These are phyloP conservation scores for Deakozyma indianensis DNA, from an alignment of 805 yeast species.

Conservation along the genomic window DNA sequence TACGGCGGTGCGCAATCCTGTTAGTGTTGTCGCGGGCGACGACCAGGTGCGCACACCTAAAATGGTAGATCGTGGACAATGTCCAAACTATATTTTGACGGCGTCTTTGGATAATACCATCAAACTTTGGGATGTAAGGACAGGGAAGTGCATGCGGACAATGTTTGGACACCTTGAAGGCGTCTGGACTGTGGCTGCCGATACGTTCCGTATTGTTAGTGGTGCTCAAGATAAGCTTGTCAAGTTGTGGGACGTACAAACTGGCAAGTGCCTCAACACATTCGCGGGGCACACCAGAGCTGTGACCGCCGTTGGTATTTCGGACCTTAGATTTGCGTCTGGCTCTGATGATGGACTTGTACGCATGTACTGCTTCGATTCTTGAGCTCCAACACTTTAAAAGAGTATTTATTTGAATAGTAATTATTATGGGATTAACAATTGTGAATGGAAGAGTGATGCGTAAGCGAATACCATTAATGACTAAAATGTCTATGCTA, in stretches of 20 bases:
- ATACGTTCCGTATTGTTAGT: slow-evolving; percentile 82
- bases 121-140: slow-evolving; percentile 76
- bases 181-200: slow-evolving; percentile 94
- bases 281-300: slow-evolving; percentile 56
- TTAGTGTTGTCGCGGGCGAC: neutral
- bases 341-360: slow-evolving; percentile 84
- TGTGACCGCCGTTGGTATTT: slow-evolving; percentile 56
- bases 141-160: slow-evolving; percentile 82
- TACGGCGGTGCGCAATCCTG: slow-evolving; percentile 10
- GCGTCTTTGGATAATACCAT: slow-evolving; percentile 88
- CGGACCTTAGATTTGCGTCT: slow-evolving; percentile 79
- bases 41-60: slow-evolving; percentile 1
- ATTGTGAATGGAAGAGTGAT: no score
- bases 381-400: no score
- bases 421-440: no score
- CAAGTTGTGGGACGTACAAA: slow-evolving; percentile 92
- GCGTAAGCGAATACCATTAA: no score
- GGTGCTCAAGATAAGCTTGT: slow-evolving; percentile 88
- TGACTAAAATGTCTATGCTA: no score
- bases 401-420: neutral
- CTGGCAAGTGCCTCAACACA: slow-evolving; percentile 88
- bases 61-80: slow-evolving; percentile 16
- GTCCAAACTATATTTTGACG: slow-evolving; percentile 74
- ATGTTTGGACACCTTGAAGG: slow-evolving; percentile 98
- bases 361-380: slow-evolving; percentile 65